These are phyloP conservation scores for Xylaria sp. DNA, from an alignment of 2,329 filamentous ascomycete genomes.

Conservation along the genomic window DNA sequence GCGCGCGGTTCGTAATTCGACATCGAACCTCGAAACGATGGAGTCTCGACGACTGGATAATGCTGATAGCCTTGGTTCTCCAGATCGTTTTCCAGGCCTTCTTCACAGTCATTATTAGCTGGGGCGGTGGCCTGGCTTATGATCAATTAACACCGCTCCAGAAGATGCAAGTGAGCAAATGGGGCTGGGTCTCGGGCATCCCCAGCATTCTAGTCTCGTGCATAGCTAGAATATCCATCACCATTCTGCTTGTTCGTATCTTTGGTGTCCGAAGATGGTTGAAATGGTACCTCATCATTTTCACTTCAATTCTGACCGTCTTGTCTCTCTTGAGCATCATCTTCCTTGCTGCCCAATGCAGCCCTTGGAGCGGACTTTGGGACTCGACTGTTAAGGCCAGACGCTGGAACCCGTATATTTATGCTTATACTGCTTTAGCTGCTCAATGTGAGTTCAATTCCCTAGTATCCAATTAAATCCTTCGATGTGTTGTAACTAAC, in stretches of 20 bases:
- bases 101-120: background rate
- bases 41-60: constrained; percentile 19
- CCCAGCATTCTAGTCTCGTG: constrained; percentile 7
- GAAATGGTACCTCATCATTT: constrained; percentile 16
- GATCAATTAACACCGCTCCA: background rate
- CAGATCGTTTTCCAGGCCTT: constrained; percentile 14
- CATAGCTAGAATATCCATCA: constrained; percentile 29
- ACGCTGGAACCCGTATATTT: constrained; percentile 9
- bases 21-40: background rate
- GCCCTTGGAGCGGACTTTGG: background rate
- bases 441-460: constrained; percentile 10
- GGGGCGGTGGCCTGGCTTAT: background rate
- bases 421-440: background rate
- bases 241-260: constrained; percentile 29
- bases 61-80: constrained; percentile 13
- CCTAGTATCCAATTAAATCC: background rate
- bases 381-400: background rate
- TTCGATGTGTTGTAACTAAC: background rate
- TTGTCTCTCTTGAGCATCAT: constrained; percentile 5
- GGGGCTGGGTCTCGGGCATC: background rate
- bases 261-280: constrained; percentile 28
- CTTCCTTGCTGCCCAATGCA: background rate
- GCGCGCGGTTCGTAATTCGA: background rate
- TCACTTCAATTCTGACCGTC: constrained; percentile 1
- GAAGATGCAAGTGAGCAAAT: background rate